Evolutionary conservation across 352 stramenopile genomes (phyloP).

Genomic region (Globisporangium iwayamae): DNA sequence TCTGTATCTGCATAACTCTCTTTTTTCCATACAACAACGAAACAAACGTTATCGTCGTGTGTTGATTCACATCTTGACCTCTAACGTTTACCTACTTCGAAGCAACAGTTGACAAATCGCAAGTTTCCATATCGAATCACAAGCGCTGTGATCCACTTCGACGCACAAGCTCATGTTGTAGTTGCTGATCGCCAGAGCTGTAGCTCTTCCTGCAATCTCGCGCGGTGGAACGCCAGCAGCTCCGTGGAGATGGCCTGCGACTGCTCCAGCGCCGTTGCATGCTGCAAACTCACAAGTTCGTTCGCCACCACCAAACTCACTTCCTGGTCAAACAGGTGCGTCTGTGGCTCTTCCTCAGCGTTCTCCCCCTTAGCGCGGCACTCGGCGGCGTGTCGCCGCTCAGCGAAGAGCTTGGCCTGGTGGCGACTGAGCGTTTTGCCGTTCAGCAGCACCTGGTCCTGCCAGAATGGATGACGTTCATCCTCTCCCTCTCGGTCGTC

Average conservation of each 20-base stretch:
- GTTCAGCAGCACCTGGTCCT: conserved; percentile 37
- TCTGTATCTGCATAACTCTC: neutral
- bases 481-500: neutral
- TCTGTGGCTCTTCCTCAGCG: conserved; percentile 8
- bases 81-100: too few relatives aligned
- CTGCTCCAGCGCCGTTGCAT: conserved; percentile 1
- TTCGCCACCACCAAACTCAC: conserved; percentile 17
- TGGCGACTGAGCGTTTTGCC: conserved; percentile 25
- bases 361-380: conserved; percentile 16
- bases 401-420: conserved; percentile 30
- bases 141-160: too few relatives aligned
- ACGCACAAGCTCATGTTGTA: neutral
- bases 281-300: conserved; percentile 1
- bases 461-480: conserved; percentile 36
- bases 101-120: too few relatives aligned
- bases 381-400: conserved; percentile 36
- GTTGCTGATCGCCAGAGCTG: conserved; percentile 9
- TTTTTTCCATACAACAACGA: neutral
- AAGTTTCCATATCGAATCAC: too few relatives aligned
- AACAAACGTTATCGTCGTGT: too few relatives aligned
- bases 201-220: conserved; percentile 18
- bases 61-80: too few relatives aligned
- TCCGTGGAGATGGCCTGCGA: conserved; percentile 15
- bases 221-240: conserved; percentile 20
- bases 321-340: conserved; percentile 26